These are phyloP conservation scores for Rosa chinensis DNA, from an alignment of 306 rosid genomes.

Conservation along the genomic window DNA sequence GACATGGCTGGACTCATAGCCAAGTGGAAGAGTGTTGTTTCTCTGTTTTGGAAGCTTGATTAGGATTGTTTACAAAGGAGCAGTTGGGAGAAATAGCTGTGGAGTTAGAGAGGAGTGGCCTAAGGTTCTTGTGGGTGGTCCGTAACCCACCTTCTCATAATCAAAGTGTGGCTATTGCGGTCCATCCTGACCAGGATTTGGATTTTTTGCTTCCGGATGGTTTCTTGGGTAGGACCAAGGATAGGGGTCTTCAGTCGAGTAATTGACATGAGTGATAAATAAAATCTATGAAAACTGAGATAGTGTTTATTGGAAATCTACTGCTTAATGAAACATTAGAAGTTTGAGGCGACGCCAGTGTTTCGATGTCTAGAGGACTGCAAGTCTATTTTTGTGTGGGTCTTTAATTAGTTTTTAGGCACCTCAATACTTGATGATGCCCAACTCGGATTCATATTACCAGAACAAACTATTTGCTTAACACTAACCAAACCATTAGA, in stretches of 20 bases:
- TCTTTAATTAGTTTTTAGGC: background rate
- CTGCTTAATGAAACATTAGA: background rate
- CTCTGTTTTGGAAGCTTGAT: too few species aligned
- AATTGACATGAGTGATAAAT: background rate
- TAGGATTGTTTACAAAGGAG: too few species aligned
- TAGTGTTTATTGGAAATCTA: background rate
- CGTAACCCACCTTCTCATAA: conserved; percentile 27
- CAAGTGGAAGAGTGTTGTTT: too few species aligned
- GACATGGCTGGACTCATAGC: too few species aligned
- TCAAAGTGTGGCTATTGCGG: background rate
- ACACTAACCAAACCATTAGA: background rate
- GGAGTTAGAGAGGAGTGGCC: conserved; percentile 35
- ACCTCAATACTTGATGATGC: background rate
- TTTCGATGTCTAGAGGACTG: background rate
- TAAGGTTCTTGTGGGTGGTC: conserved; percentile 61
- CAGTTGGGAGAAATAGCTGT: conserved; percentile 36
- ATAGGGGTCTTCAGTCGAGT: conserved; percentile 25
- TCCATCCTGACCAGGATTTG: conserved; percentile 31
- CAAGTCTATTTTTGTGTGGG: background rate
- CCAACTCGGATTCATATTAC: background rate
- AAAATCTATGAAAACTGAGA: background rate
- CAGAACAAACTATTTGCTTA: background rate
- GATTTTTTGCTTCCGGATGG: conserved; percentile 45
- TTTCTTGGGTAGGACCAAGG: conserved; percentile 43
- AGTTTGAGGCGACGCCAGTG: background rate